A percentile compares a stretch with the other conserved stretches of the same genome.
phyloP scores from a whole-genome alignment of 2,329 filamentous ascomycete genomes.

The Apiospora malaysiana region DNA sequence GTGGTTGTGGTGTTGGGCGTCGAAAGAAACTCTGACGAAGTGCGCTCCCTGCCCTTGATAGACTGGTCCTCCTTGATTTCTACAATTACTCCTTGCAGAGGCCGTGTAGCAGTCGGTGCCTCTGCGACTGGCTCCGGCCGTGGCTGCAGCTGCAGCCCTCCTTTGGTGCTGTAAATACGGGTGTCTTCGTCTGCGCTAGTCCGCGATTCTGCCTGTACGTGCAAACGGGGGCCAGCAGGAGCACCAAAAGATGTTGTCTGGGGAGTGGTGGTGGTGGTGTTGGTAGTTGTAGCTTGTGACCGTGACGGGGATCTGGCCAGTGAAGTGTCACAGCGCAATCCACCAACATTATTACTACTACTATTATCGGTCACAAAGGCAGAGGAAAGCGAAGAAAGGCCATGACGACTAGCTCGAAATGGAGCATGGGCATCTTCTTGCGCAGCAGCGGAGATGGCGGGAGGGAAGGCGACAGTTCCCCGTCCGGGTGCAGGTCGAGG shows the following conservation, averaged over 20 bases:
- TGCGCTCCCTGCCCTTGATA: constrained; percentile 16
- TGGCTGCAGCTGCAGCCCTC: constrained; percentile 20
- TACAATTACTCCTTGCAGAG: constrained; percentile 19
- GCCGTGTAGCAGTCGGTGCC: constrained; percentile 13
- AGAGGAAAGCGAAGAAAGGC: constrained; percentile 16
- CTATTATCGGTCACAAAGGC: constrained; percentile 12
- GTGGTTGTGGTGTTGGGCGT: constrained; percentile 3
- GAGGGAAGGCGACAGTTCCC: constrained; percentile 17
- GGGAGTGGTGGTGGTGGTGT: constrained; percentile 11
- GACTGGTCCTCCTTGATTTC: constrained; percentile 17
- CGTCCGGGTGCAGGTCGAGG: constrained; percentile 17
- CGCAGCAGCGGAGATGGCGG: constrained; percentile 18
- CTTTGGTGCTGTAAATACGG: constrained; percentile 11
- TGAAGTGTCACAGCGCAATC: constrained; percentile 17
- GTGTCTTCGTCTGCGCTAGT: constrained; percentile 7
- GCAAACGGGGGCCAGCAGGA: constrained; percentile 17
- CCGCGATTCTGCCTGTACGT: background rate
- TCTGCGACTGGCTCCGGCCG: constrained; percentile 5
- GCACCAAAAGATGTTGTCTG: constrained; percentile 12
- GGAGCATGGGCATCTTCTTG: constrained; percentile 13
- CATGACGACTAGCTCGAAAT: constrained; percentile 15
- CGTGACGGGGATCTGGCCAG: constrained; percentile 14
- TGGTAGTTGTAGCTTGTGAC: constrained; percentile 19
- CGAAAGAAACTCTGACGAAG: constrained; percentile 3
- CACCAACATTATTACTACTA: constrained; percentile 18